phyloP scores from a whole-genome alignment of 108 stramenopile genomes.

The Stephanodiscus minutulus region DNA sequence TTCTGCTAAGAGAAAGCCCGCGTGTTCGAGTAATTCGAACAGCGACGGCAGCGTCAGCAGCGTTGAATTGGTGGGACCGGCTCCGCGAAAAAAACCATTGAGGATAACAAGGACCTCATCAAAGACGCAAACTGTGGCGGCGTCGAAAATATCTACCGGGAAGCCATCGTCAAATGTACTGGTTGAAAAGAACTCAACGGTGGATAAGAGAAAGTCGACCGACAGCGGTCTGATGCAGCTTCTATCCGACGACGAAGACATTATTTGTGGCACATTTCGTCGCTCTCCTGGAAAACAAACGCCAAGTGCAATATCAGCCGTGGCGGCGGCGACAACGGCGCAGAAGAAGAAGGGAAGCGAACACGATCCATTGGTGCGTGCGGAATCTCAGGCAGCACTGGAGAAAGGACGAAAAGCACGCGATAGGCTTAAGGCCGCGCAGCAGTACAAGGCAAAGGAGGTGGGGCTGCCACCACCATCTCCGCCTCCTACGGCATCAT shows the following conservation, averaged over 20 bases:
- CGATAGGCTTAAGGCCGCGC: constrained; percentile 11
- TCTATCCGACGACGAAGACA: neutral
- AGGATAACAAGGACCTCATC: neutral
- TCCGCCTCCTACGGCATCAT: neutral
- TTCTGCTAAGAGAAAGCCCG: neutral
- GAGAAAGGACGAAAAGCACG: constrained; percentile 1
- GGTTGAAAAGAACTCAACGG: neutral
- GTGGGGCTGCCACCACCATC: neutral
- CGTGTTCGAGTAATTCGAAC: neutral
- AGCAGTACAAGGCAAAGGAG: constrained; percentile 16
- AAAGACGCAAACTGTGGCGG: neutral
- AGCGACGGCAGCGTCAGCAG: neutral
- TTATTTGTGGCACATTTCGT: neutral
- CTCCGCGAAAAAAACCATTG: neutral
- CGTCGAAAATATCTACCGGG: neutral
- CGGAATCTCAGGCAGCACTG: constrained; percentile 6
- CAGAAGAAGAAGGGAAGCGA: neutral
- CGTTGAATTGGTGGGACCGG: neutral
- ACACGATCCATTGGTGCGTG: constrained; percentile 8
- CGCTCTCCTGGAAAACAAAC: neutral
- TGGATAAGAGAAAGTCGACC: neutral
- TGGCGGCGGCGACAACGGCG: neutral
- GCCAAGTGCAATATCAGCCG: neutral
- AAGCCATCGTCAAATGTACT: neutral
- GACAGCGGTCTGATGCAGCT: neutral